Evolutionary conservation across 1,284 basidiomycete genomes (phyloP).

Genomic region (Rhodotorula sp.): DNA sequence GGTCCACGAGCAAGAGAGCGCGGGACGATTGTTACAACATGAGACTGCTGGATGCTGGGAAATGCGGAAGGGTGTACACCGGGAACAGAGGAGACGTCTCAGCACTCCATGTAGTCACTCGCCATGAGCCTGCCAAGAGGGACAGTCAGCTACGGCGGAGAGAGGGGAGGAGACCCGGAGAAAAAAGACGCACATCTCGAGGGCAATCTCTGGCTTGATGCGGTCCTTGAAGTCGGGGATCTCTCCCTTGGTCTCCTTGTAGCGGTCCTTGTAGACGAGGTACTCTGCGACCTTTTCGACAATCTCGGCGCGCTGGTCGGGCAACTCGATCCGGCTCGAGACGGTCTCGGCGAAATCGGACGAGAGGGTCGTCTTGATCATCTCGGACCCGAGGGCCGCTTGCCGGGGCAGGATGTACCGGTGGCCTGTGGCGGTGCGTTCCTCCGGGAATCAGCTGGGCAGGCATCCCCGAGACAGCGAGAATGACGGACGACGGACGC

Average conservation of each 20-base stretch:
- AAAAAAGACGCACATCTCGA: slow-evolving; percentile 67
- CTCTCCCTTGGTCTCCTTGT: slow-evolving; percentile 63
- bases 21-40: too few species aligned
- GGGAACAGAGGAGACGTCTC: background rate
- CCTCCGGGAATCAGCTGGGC: too few species aligned
- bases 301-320: slow-evolving; percentile 59
- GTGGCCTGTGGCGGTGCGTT: slow-evolving; percentile 19
- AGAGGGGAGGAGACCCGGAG: background rate
- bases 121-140: slow-evolving; percentile 31
- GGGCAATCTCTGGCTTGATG: slow-evolving; percentile 72
- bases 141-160: background rate
- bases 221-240: slow-evolving; percentile 75
- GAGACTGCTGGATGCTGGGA: too few species aligned
- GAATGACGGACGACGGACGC: background rate
- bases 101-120: slow-evolving; percentile 37
- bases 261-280: slow-evolving; percentile 71
- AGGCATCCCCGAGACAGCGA: too few species aligned
- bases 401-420: slow-evolving; percentile 37
- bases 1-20: too few species aligned
- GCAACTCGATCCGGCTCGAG: slow-evolving; percentile 21
- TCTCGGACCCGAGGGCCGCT: slow-evolving; percentile 32
- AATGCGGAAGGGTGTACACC: too few species aligned
- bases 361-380: slow-evolving; percentile 32
- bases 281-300: slow-evolving; percentile 81
- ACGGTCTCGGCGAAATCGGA: slow-evolving; percentile 33